phyloP scores from a whole-genome alignment of 225 moss, liverwort and hornwort species.

The Anthoceros angustus region DNA sequence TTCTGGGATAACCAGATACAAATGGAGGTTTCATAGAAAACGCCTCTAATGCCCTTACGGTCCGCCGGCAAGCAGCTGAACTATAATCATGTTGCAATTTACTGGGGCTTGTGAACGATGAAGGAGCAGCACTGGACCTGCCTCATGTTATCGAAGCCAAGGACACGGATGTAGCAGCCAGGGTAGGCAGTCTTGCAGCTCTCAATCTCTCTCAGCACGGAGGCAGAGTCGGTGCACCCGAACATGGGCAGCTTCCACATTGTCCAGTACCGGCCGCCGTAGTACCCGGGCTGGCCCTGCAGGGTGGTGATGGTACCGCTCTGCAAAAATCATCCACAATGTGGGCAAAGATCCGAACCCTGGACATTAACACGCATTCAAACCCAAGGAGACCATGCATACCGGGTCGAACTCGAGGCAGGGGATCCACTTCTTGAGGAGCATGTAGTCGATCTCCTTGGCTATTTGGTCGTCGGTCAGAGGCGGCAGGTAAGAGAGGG shows the following conservation, averaged over 20 bases:
- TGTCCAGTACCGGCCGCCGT: slow-evolving; percentile 57
- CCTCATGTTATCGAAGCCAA: slow-evolving; percentile 43
- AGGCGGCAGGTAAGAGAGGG: slow-evolving; percentile 27
- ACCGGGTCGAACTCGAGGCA: slow-evolving; percentile 30
- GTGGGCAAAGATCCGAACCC: neutral
- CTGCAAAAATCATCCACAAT: neutral
- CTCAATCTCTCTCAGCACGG: slow-evolving; percentile 36
- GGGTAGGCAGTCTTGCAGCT: slow-evolving; percentile 36
- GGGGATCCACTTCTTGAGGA: slow-evolving; percentile 13
- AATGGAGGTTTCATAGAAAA: no score
- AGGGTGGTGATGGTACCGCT: slow-evolving; percentile 9
- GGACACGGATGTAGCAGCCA: slow-evolving; percentile 24
- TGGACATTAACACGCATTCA: neutral
- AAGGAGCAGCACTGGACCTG: slow-evolving; percentile 45
- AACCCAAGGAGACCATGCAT: neutral
- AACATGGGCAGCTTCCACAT: slow-evolving; percentile 74
- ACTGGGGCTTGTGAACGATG: slow-evolving; percentile 21
- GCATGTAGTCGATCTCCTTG: slow-evolving; percentile 29
- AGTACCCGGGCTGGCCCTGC: slow-evolving; percentile 26
- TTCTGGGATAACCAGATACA: no score
- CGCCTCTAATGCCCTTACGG: no score
- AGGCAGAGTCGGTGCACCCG: slow-evolving; percentile 31
- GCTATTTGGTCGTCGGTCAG: slow-evolving; percentile 13
- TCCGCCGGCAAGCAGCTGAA: neutral
- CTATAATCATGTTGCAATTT: neutral